Percentiles rank a stretch among this genome's conserved stretches.
phyloP scores from a whole-genome alignment of 2,329 filamentous ascomycete species.

The Orbilia javanica region DNA sequence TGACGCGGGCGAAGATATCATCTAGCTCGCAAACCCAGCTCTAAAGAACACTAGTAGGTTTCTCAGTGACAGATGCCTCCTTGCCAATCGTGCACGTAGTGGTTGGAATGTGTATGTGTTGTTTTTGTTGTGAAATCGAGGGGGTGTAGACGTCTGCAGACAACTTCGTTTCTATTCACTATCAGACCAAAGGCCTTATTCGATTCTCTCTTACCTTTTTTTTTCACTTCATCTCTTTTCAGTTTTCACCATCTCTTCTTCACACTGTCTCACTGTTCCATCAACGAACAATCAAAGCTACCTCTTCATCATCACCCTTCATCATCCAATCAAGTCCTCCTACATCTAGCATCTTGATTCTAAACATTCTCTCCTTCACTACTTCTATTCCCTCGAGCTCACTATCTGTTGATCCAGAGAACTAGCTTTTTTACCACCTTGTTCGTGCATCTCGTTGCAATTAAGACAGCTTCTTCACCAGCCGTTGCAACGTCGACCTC shows the following conservation, averaged over 20 bases:
- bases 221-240: not conserved
- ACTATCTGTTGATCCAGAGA: not conserved
- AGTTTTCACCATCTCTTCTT: not conserved
- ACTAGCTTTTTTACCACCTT: not conserved
- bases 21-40: not conserved
- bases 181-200: not conserved
- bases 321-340: not conserved
- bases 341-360: not conserved
- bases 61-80: not conserved
- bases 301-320: not conserved
- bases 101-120: not conserved
- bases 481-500: not conserved
- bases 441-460: not conserved
- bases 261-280: not conserved
- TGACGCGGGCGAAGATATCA: not conserved
- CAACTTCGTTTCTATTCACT: not conserved
- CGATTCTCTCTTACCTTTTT: not conserved
- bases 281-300: not conserved
- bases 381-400: not conserved
- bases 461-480: not conserved
- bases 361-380: not conserved
- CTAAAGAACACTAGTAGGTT: not conserved
- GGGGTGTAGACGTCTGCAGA: not conserved
- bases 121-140: conserved; percentile 15
- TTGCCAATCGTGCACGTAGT: not conserved